Conservation (phyloP, 306 rosid species). For the Casuarina glauca region DNA sequence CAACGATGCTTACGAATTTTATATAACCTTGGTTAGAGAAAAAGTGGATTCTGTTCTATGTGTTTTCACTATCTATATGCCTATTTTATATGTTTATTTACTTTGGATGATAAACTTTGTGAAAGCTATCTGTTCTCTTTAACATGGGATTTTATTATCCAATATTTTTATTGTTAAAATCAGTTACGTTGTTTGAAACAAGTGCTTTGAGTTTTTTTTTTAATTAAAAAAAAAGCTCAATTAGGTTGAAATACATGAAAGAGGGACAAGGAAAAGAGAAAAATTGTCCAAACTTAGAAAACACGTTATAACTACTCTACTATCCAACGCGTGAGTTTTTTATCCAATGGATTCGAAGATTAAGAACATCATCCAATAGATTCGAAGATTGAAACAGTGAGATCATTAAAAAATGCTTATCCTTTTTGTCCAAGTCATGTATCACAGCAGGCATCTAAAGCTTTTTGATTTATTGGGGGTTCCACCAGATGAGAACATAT, state of each 20-base stretch:
- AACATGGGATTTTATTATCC: too few species aligned
- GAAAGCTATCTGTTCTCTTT: too few species aligned
- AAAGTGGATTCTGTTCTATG: slow-evolving; percentile 7
- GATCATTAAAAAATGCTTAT: not conserved
- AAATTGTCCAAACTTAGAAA: too few species aligned
- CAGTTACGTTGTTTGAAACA: too few species aligned
- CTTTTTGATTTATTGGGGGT: not conserved
- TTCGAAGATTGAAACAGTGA: not conserved
- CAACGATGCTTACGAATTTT: not conserved
- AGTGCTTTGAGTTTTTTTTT: too few species aligned
- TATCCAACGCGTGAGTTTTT: too few species aligned
- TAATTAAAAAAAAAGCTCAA: too few species aligned
- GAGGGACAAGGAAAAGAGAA: too few species aligned
- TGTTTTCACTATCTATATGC: not conserved
- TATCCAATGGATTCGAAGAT: not conserved
- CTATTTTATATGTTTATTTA: not conserved
- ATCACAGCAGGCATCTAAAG: not conserved
- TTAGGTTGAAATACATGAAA: too few species aligned
- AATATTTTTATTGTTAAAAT: too few species aligned
- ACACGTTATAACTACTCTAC: too few species aligned
- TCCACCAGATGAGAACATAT: not conserved
- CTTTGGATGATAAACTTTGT: too few species aligned
- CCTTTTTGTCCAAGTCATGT: not conserved
- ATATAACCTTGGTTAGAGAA: not conserved
- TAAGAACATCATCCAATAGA: not conserved